Base-by-base conservation (phyloP, 2,329 filamentous ascomycete species). In the Penicillium freii region DNA sequence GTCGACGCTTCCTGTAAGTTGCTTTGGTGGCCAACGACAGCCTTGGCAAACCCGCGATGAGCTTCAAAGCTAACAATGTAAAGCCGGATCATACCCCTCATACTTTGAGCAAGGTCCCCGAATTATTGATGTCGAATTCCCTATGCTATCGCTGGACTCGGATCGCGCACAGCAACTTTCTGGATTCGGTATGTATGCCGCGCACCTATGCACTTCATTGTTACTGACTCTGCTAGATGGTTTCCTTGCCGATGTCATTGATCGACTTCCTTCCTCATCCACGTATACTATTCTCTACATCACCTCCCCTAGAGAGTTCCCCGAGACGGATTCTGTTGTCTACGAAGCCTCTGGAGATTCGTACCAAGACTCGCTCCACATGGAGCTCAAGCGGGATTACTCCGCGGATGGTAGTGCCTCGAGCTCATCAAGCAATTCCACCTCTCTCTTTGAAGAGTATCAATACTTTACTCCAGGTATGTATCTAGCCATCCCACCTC, bases 391-490 rank as follows among this genome's bases (percentile, higher is more conserved):
- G 83, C 84, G 91, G 64, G 81, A 85, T 64, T 74, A 81, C 56
- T 71, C 66, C 49, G 62, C 70, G 6, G 62, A 70, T 42, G 51
- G 55, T 11, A 53, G 46, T 21, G 31, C 45, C 4, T 57, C 61
- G 7, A 75, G 75, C 19, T 69, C 71, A 17, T 80, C 83, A 58
- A 68, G 57, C 23, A 63, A 65, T 29, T 73, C 72, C 39, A 69
- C 69, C 36, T 76, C 78, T 27, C 62, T 80, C 43, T 97, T 99
- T 68, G 89, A 95, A 76, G 92, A 90, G 74, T 99, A 99, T 75
- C 89, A 96, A 73, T 97, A 92, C 78, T 89, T 99, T 66, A 93
- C 88, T 11, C 91, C 92, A 69, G 91, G 91, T 93, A 77, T 67
- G 82, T 78, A 21, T 34, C 33, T 9, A 11, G 19, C 23, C 3